A percentile compares a stretch with the other conserved stretches of the same genome.
Evolutionary conservation across 495 filamentous ascomycete genomes (phyloP).

Genomic region (Daldinia childiae): DNA sequence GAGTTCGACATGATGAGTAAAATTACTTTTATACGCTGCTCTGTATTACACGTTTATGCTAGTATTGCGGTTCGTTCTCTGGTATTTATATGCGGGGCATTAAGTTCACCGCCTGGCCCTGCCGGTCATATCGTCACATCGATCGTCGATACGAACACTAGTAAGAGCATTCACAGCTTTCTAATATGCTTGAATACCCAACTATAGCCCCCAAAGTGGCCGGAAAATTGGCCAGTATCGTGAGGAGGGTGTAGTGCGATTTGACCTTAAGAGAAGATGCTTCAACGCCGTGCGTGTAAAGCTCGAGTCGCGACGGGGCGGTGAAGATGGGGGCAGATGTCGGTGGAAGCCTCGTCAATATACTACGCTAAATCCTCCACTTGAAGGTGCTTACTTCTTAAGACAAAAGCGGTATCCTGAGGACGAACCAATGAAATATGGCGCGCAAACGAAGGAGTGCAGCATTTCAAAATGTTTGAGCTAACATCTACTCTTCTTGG

Average conservation of each 20-base stretch:
- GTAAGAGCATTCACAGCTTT: neutral
- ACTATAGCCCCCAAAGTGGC: slow-evolving; percentile 26
- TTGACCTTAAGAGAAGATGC: slow-evolving; percentile 24
- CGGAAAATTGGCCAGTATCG: slow-evolving; percentile 18
- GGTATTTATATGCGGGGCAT: slow-evolving; percentile 16
- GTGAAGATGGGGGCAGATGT: slow-evolving; percentile 17
- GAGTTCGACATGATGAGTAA: slow-evolving; percentile 16
- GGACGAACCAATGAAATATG: slow-evolving; percentile 21
- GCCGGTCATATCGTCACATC: slow-evolving; percentile 9
- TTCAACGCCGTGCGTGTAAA: slow-evolving; percentile 11
- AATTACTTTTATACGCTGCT: neutral
- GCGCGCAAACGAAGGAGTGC: slow-evolving; percentile 18
- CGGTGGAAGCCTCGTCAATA: slow-evolving; percentile 11
- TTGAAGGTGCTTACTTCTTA: slow-evolving; percentile 10
- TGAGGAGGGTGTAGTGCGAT: slow-evolving; percentile 28
- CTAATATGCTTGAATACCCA: slow-evolving; percentile 18
- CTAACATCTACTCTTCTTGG: slow-evolving; percentile 25
- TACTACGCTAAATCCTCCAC: slow-evolving; percentile 3
- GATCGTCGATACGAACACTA: slow-evolving; percentile 8
- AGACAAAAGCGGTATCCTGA: neutral
- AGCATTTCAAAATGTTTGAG: slow-evolving; percentile 8
- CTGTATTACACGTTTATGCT: neutral
- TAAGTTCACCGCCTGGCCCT: neutral
- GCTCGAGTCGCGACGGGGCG: slow-evolving; percentile 22
- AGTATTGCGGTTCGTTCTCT: neutral